Evolutionary conservation across 2,329 filamentous ascomycete species (phyloP), one percentile per base, ranked within the genome.

Genomic region (Cercospora zeae-maydis): DNA sequence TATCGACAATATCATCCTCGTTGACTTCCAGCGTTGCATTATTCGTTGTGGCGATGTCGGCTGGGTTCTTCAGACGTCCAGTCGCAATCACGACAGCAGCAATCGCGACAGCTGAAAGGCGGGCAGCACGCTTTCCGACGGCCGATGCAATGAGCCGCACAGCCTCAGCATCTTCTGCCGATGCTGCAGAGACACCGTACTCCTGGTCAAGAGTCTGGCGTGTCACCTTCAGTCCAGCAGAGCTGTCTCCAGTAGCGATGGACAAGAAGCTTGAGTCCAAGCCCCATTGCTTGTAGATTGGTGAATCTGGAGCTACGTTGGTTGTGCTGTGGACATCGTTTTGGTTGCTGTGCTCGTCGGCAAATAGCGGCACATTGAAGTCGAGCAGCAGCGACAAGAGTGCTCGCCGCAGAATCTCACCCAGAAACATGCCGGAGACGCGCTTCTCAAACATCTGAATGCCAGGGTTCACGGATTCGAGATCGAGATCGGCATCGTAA

Each of bases 381-480:
- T 91, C 84, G 70, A 89, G 84, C 72, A 93, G 80, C 75, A 97
- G 84, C 62, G 86, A 82, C 56, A 95, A 76, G 21, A 97, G 80
- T 14, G 88, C 87, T 49, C 91, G 83, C 59, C 95, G 89, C 60
- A 97, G 83, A 66, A 98, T 93, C 77, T 99, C 95, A 59, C 95
- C 95, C 54, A 99, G 78, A 80, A 98, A 99, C 93, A 99, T 98
- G 75, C 95, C 95, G 0, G 92, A 96, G 14, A 99, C 89, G 53
- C 93, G 90, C 84, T 99, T 99, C 81, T 99, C 95, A 74, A 98
- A 99, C 91, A 98, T 96, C 75, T 99, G 95, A 65, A 96, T 87
- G 27, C 95, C 95, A 0, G 93, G 93, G 77, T 99, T 98, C 70
- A 91, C 87, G 68, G 89, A 95, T 64, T 88, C 86, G 61, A 81